A percentile compares a stretch with the other conserved stretches of the same genome.
phyloP scores from a whole-genome alignment of 2,329 filamentous ascomycete genomes.

The Tetracladium maxilliforme region DNA sequence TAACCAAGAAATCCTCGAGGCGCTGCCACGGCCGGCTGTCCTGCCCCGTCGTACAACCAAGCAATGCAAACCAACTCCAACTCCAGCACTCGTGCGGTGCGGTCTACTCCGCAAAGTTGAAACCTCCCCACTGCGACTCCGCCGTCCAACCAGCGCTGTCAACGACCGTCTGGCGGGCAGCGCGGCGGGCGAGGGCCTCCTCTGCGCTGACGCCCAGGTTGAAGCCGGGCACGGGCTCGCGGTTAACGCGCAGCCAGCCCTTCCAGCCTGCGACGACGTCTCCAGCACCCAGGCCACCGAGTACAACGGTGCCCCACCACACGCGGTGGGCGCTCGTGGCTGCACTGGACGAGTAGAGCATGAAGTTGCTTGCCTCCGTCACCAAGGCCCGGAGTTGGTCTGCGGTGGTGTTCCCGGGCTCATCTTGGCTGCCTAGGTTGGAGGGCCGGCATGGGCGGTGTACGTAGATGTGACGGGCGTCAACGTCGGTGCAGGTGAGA shows the following conservation, averaged over 20 bases:
- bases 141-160: slow-evolving; percentile 11
- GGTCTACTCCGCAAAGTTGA: no score
- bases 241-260: slow-evolving; percentile 14
- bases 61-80: no score
- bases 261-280: slow-evolving; percentile 9
- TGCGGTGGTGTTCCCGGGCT: slow-evolving; percentile 2
- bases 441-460: no score
- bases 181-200: slow-evolving; percentile 11
- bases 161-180: slow-evolving; percentile 7
- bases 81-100: no score
- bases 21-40: no score
- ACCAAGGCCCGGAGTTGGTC: slow-evolving; percentile 4
- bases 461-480: slow-evolving; percentile 13
- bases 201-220: slow-evolving; percentile 10
- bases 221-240: slow-evolving; percentile 9
- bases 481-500: slow-evolving; percentile 7
- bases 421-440: no score
- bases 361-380: slow-evolving; percentile 12
- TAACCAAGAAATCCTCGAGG: no score
- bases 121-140: slow-evolving; percentile 7
- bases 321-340: no score
- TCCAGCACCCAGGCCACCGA: slow-evolving; percentile 8
- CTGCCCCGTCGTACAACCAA: no score
- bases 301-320: slow-evolving; percentile 11
- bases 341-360: no score